These are phyloP conservation scores for Diaporthe citri DNA, from an alignment of 2,329 filamentous ascomycete species.

Conservation along the genomic window DNA sequence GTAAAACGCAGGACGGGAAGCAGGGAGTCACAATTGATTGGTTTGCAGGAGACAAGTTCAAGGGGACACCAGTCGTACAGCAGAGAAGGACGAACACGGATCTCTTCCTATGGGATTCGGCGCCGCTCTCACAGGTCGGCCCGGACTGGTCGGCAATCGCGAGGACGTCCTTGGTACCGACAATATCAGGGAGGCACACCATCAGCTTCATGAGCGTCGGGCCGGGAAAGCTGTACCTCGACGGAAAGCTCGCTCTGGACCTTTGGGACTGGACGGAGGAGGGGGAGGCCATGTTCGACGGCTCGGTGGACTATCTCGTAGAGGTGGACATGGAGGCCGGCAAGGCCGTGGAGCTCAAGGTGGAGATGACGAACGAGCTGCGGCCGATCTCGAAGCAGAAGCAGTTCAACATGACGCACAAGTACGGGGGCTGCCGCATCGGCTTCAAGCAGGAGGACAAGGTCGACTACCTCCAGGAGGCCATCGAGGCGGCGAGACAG, in stretches of 20 bases:
- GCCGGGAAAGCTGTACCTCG: conserved; percentile 70
- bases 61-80: conserved; percentile 67
- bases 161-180: conserved; percentile 70
- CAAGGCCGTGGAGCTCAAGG: conserved; percentile 70
- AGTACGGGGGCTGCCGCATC: conserved; percentile 78
- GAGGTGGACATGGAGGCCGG: conserved; percentile 70
- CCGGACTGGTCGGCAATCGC: conserved; percentile 75
- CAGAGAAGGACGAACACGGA: conserved; percentile 74
- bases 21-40: conserved; percentile 75
- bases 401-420: conserved; percentile 68
- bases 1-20: conserved; percentile 67
- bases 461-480: conserved; percentile 72
- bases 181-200: conserved; percentile 71
- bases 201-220: conserved; percentile 78
- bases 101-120: conserved; percentile 79
- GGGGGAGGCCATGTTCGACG: conserved; percentile 79
- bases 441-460: conserved; percentile 77
- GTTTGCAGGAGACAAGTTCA: conserved; percentile 73
- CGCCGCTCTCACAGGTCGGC: conserved; percentile 69
- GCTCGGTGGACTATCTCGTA: conserved; percentile 73
- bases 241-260: conserved; percentile 71
- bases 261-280: conserved; percentile 79
- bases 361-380: conserved; percentile 76
- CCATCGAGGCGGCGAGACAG: conserved; percentile 70
- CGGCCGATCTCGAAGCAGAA: conserved; percentile 72